Conservation (phyloP, 106 monocot species). For the Apostasia ramifera region DNA sequence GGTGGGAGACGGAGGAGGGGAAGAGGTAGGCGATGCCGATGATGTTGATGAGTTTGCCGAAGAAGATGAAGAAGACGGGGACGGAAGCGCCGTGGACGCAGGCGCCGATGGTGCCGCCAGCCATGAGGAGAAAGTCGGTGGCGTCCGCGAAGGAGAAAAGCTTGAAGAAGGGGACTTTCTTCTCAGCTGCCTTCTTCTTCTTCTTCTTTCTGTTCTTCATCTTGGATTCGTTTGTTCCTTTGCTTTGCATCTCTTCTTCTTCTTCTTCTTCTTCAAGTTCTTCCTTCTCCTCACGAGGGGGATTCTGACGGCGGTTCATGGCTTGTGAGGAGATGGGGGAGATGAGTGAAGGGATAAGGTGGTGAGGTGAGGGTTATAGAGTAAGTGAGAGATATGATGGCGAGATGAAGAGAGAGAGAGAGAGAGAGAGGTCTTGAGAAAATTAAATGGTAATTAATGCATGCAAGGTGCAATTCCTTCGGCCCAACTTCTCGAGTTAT, state of each 20-base stretch:
- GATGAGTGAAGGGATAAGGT: not conserved
- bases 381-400: not conserved
- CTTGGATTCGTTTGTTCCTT: not conserved
- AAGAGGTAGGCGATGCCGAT: slow-evolving; percentile 92
- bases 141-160: slow-evolving; percentile 88
- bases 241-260: not conserved
- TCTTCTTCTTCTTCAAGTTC: not conserved
- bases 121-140: slow-evolving; percentile 79
- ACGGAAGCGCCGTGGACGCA: slow-evolving; percentile 93
- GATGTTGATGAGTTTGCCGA: slow-evolving; percentile 97
- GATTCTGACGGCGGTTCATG: too few species aligned
- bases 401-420: not conserved
- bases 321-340: too few species aligned
- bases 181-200: slow-evolving; percentile 7
- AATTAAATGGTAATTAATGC: slow-evolving; percentile 3
- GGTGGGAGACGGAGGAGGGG: slow-evolving; percentile 63
- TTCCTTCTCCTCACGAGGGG: too few species aligned
- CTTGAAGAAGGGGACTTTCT: slow-evolving; percentile 84
- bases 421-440: not conserved
- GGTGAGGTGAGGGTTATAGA: not conserved
- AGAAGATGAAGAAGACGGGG: slow-evolving; percentile 98
- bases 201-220: not conserved
- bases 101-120: slow-evolving; percentile 68
- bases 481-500: too few species aligned
- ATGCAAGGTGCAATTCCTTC: too few species aligned